A percentile compares a stretch with the other conserved stretches of the same genome.
Evolutionary conservation across 352 stramenopile genomes (phyloP).

Genomic region (Stramenopiles sp.): DNA sequence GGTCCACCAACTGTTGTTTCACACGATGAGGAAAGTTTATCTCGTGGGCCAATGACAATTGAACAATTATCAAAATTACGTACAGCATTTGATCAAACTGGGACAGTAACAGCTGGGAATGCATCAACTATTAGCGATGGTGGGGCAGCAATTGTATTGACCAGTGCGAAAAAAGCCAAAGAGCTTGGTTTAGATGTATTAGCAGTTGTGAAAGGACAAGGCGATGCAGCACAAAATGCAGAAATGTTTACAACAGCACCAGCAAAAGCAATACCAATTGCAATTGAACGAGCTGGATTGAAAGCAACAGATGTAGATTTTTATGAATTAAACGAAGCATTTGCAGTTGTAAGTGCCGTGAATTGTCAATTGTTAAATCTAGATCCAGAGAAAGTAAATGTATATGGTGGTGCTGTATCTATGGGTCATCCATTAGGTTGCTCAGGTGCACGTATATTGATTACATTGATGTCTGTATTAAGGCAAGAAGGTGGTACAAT

Average conservation of each 20-base stretch:
- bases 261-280: conserved; percentile 74
- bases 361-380: conserved; percentile 84
- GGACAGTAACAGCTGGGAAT: conserved; percentile 88
- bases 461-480: conserved; percentile 69
- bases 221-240: conserved; percentile 54
- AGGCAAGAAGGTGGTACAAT: conserved; percentile 62
- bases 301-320: conserved; percentile 78
- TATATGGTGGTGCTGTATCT: conserved; percentile 74
- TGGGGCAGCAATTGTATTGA: conserved; percentile 80
- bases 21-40: conserved; percentile 70
- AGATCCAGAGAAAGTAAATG: conserved; percentile 72
- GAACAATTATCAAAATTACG: conserved; percentile 68
- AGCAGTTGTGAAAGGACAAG: conserved; percentile 39
- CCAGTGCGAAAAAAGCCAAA: conserved; percentile 63
- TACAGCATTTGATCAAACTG: conserved; percentile 78
- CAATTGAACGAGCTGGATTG: conserved; percentile 67
- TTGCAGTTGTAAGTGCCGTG: conserved; percentile 81
- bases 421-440: conserved; percentile 61
- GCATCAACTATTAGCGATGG: conserved; percentile 91
- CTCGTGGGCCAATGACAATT: conserved; percentile 46
- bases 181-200: conserved; percentile 42
- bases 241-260: conserved; percentile 87
- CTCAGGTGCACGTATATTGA: conserved; percentile 66
- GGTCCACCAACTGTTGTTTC: conserved; percentile 25
- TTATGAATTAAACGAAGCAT: conserved; percentile 98